Evolutionary conservation across 345 rosid species (phyloP), one percentile per base, ranked within the genome.

Genomic region (Raphanus raphanistrum): DNA sequence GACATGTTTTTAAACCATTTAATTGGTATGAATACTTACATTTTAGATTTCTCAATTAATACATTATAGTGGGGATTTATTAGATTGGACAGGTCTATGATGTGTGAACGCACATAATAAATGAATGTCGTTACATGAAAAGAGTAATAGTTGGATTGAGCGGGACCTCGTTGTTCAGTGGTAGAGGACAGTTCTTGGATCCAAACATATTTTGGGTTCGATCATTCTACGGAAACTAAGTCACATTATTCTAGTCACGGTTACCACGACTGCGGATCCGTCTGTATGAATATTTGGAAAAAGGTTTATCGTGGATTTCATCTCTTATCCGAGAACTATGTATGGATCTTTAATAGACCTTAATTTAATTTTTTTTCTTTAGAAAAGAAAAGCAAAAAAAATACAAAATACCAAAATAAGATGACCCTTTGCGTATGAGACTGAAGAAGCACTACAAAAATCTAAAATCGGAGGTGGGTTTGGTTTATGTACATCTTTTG

Each of bases 21-120:
- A 54, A 78, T 71, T 29, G 63, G 58, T 43, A 43, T 11, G 13
- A 41, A 57, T 8, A 35, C 63, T 43, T 65, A 58, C 26, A 45
- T n/a, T 59, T 48, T 68, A 35, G 17, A 33, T 33, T 12, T 67
- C 33, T 33, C 28, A 16, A 55, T 60, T 27, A 78, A 72, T 27
- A 66, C 73, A 79, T 36, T 27, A 26, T 67, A 4, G 58, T 67
- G 62, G 50, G 52, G 52, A 73, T 68, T 52, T 32, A 73, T 79
- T 48, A 32, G 78, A 73, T 68, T 73, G 66, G 78, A 73, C 82
- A 79, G 82, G 74, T 73, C 82, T 73, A 73, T 79, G 82, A 63
- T 74, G 82, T 74, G 41, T 63, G 67, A 74, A 74, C 75, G 65
- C 41, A 63, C 67, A n/a, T 74, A 74, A 74, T 79, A 79, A 79